Evolutionary conservation across 768 basidiomycete genomes (phyloP).

Genomic region (Agrocybe chaxingu): DNA sequence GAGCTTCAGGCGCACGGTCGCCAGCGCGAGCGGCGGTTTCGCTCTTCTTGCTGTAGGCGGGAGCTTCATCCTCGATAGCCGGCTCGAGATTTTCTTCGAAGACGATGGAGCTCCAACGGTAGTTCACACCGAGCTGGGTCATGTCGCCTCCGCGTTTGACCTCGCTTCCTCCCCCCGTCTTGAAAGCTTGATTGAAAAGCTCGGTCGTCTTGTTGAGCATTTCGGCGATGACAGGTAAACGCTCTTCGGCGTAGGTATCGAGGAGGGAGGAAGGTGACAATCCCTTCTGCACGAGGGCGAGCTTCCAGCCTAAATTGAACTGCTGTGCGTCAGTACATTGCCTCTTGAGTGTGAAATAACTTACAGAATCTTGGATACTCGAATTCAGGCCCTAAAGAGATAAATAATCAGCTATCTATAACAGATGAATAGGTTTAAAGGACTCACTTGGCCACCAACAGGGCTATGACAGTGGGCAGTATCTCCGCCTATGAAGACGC

Average conservation of each 20-base stretch:
- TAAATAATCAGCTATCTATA: neutral
- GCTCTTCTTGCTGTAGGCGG: conserved; percentile 23
- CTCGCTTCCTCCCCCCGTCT: conserved; percentile 12
- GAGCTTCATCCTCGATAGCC: conserved; percentile 7
- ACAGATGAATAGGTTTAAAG: neutral
- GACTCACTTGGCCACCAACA: conserved; percentile 26
- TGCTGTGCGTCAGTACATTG: too few species aligned
- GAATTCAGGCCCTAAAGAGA: conserved; percentile 26
- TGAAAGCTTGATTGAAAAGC: conserved; percentile 11
- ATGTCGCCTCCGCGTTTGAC: conserved; percentile 22
- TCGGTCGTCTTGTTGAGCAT: conserved; percentile 28
- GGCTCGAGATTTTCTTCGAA: conserved; percentile 29
- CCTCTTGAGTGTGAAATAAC: neutral
- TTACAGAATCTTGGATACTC: conserved; percentile 8
- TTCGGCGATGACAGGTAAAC: conserved; percentile 32
- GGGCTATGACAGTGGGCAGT: conserved; percentile 33
- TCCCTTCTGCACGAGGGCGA: conserved; percentile 28
- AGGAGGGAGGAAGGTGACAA: conserved; percentile 23
- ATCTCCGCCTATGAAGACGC: conserved; percentile 24
- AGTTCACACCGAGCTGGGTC: conserved; percentile 49
- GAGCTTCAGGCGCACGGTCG: conserved; percentile 44
- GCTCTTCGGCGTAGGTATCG: conserved; percentile 28
- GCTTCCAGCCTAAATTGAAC: conserved; percentile 33
- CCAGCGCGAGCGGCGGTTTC: conserved; percentile 30
- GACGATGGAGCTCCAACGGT: conserved; percentile 45